These are phyloP conservation scores for Mytilinidion resinicola DNA, from an alignment of 495 filamentous ascomycete species.

Conservation along the genomic window DNA sequence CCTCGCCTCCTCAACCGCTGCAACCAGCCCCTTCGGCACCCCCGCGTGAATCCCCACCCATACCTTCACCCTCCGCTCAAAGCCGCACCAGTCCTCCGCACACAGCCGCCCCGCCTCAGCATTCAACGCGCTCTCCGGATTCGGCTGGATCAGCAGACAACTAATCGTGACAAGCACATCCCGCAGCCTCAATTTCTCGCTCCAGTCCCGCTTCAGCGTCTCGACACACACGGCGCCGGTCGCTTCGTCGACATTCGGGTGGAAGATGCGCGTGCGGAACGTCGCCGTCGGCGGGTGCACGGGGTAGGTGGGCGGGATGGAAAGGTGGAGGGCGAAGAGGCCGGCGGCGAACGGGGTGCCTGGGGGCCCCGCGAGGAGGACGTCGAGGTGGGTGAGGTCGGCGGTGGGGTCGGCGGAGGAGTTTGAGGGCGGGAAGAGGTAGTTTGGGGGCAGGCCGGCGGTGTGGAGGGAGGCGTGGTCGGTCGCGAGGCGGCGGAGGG, in stretches of 20 bases:
- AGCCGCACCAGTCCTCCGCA: constrained; percentile 56
- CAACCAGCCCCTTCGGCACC: constrained; percentile 39
- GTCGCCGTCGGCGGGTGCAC: constrained; percentile 58
- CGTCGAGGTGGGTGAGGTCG: constrained; percentile 54
- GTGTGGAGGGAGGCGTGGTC: constrained; percentile 58
- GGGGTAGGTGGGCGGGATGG: constrained; percentile 60
- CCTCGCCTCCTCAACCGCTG: constrained; percentile 50
- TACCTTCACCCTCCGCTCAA: constrained; percentile 54
- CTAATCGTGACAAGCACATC: constrained; percentile 63
- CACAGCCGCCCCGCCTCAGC: constrained; percentile 56
- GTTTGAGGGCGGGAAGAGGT: constrained; percentile 50
- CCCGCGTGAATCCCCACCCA: constrained; percentile 63
- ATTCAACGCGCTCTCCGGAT: constrained; percentile 66
- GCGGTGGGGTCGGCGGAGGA: constrained; percentile 35
- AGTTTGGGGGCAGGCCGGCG: constrained; percentile 57
- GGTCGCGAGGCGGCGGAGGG: constrained; percentile 57
- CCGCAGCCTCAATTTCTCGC: constrained; percentile 50
- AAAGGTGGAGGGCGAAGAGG: constrained; percentile 56
- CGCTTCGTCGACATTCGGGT: constrained; percentile 64
- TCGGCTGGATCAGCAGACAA: constrained; percentile 66
- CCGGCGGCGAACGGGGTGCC: constrained; percentile 59
- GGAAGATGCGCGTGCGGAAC: constrained; percentile 65
- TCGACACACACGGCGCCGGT: constrained; percentile 65
- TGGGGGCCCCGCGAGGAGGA: constrained; percentile 56
- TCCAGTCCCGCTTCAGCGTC: constrained; percentile 67